These are phyloP conservation scores for Verticillium nonalfalfae DNA, from an alignment of 2,329 filamentous ascomycete genomes.

Conservation along the genomic window DNA sequence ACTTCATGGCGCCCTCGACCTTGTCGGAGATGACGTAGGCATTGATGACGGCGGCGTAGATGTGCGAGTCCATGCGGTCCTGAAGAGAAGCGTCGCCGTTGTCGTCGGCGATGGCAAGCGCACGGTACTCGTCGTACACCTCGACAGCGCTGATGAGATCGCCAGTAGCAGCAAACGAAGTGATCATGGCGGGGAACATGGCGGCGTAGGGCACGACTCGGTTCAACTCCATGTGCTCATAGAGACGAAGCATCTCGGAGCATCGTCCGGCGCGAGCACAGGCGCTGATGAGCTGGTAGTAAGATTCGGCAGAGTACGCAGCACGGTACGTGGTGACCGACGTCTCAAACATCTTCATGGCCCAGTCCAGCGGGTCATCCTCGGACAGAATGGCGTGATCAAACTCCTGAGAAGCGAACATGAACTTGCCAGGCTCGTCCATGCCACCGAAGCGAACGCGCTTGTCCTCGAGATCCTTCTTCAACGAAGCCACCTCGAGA, in stretches of 20 bases:
- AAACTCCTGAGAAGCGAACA: conserved; percentile 81
- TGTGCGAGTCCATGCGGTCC: conserved; percentile 70
- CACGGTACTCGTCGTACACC: conserved; percentile 92
- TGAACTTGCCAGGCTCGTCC: conserved; percentile 77
- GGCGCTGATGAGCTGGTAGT: conserved; percentile 77
- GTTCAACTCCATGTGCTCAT: conserved; percentile 82
- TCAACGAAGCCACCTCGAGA: conserved; percentile 68
- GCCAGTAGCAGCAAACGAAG: conserved; percentile 76
- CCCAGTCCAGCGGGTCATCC: conserved; percentile 80
- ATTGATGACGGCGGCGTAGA: conserved; percentile 88
- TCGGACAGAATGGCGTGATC: conserved; percentile 82
- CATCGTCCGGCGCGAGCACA: conserved; percentile 78
- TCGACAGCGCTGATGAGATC: conserved; percentile 86
- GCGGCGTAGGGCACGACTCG: conserved; percentile 69
- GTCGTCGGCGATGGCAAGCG: conserved; percentile 79
- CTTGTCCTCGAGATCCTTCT: conserved; percentile 71
- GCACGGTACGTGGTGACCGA: conserved; percentile 58
- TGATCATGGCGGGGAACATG: conserved; percentile 90
- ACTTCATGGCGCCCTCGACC: conserved; percentile 73
- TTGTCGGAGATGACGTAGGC: conserved; percentile 82
- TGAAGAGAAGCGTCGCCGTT: conserved; percentile 62
- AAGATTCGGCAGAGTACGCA: conserved; percentile 74
- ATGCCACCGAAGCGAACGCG: conserved; percentile 78
- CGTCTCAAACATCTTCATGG: conserved; percentile 77
- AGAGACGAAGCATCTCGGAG: conserved; percentile 84